Evolutionary conservation across 495 filamentous ascomycete genomes (phyloP).

Genomic region (Penicillium psychrofluorescens): DNA sequence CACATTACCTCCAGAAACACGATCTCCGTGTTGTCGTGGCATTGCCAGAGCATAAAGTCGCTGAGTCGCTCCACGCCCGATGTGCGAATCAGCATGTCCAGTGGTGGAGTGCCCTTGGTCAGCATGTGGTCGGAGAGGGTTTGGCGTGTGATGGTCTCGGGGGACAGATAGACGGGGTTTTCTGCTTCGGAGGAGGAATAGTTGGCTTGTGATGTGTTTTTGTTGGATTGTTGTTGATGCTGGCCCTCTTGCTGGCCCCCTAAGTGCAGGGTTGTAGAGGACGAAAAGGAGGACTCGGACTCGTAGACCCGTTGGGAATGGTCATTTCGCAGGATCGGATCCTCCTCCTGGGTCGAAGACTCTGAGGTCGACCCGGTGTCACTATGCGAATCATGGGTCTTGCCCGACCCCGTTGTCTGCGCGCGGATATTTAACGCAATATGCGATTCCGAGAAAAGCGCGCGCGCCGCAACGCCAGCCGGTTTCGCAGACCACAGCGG

Average conservation of each 20-base stretch:
- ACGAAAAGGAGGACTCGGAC: constrained; percentile 48
- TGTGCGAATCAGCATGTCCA: constrained; percentile 84
- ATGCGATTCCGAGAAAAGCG: constrained; percentile 76
- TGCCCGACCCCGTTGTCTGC: constrained; percentile 38
- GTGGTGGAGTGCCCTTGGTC: constrained; percentile 74
- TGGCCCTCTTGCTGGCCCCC: constrained; percentile 24
- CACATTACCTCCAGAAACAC: constrained; percentile 88
- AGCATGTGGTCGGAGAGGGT: constrained; percentile 75
- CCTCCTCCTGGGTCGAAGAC: constrained; percentile 28
- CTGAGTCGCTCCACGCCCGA: constrained; percentile 86
- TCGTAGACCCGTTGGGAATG: constrained; percentile 39
- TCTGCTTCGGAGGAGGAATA: constrained; percentile 8
- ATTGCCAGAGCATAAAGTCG: constrained; percentile 99
- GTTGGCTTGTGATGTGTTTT: background rate
- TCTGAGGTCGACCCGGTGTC: constrained; percentile 32
- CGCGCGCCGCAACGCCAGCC: constrained; percentile 33
- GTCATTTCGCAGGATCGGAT: constrained; percentile 20
- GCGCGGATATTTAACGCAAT: constrained; percentile 76
- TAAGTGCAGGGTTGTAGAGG: constrained; percentile 45
- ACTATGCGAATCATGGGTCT: constrained; percentile 25
- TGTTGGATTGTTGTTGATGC: constrained; percentile 18
- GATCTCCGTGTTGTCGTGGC: constrained; percentile 83
- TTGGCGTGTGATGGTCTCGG: constrained; percentile 77
- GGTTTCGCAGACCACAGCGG: constrained; percentile 41
- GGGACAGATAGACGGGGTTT: constrained; percentile 42